Conservation (phyloP, 306 rosid genomes). For the Canavalia ensiformis region DNA sequence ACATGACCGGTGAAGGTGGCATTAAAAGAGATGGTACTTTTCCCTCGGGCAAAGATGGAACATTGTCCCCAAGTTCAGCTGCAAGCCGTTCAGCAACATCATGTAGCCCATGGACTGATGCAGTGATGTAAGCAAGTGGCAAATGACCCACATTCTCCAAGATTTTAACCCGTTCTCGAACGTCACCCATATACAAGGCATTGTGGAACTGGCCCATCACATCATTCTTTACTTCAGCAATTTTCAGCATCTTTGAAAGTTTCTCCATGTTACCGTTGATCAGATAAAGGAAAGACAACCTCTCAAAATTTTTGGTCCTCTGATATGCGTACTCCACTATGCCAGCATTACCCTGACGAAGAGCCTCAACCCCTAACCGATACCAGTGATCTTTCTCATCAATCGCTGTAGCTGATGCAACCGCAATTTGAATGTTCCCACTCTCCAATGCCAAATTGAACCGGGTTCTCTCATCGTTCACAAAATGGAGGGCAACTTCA, state of each 20-base stretch:
- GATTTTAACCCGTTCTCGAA: conserved; percentile 71
- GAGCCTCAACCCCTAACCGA: conserved; percentile 81
- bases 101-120: conserved; percentile 69
- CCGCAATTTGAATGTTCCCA: conserved; percentile 82
- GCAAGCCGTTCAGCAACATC: conserved; percentile 76
- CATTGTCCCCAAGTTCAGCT: conserved; percentile 67
- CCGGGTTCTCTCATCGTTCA: conserved; percentile 75
- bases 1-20: conserved; percentile 68
- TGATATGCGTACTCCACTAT: conserved; percentile 81
- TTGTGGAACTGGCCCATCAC: conserved; percentile 88
- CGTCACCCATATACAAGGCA: conserved; percentile 73
- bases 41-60: conserved; percentile 68
- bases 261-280: conserved; percentile 73
- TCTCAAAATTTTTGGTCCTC: conserved; percentile 77
- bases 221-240: conserved; percentile 82
- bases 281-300: conserved; percentile 78
- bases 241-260: conserved; percentile 79
- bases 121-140: conserved; percentile 76
- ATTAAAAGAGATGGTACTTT: conserved; percentile 65
- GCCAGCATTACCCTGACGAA: conserved; percentile 81
- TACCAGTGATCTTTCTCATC: conserved; percentile 87
- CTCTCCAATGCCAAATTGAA: conserved; percentile 80
- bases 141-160: conserved; percentile 79
- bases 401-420: conserved; percentile 77
- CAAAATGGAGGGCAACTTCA: conserved; percentile 83